Conservation (phyloP, 2,329 filamentous ascomycete genomes). For the Exophiala calicioides region DNA sequence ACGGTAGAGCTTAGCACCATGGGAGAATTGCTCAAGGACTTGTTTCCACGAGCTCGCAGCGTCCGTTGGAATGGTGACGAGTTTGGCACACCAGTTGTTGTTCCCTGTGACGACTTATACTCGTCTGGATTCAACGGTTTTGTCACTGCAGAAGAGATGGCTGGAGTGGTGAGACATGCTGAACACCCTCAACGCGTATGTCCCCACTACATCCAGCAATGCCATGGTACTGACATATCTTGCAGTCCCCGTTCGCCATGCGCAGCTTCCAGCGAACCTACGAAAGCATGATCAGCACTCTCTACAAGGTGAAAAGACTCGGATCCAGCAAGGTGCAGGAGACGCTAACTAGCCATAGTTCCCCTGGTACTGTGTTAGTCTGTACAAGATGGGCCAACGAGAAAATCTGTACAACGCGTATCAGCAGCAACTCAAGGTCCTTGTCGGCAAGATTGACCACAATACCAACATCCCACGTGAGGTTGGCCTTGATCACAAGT, state of each 20-base stretch:
- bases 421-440: slow-evolving; percentile 64
- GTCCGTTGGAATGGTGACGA: slow-evolving; percentile 43
- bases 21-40: slow-evolving; percentile 50
- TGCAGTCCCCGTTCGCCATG: slow-evolving; percentile 50
- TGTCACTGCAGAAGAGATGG: slow-evolving; percentile 53
- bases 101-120: slow-evolving; percentile 43
- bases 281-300: slow-evolving; percentile 53
- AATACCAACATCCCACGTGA: slow-evolving; percentile 23
- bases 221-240: slow-evolving; percentile 3
- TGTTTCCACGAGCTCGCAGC: slow-evolving; percentile 56
- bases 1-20: slow-evolving; percentile 50
- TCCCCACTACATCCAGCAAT: slow-evolving; percentile 16
- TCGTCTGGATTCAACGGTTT: slow-evolving; percentile 55
- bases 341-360: slow-evolving; percentile 41
- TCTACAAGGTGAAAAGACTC: slow-evolving; percentile 47
- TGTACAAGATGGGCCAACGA: slow-evolving; percentile 51
- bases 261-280: slow-evolving; percentile 56
- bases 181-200: slow-evolving; percentile 53
- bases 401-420: slow-evolving; percentile 46
- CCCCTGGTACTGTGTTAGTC: slow-evolving; percentile 49
- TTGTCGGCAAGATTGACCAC: slow-evolving; percentile 60
- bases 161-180: slow-evolving; percentile 49
- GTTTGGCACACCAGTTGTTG: slow-evolving; percentile 36
- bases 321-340: neutral
- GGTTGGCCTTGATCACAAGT: slow-evolving; percentile 42